phyloP scores from a whole-genome alignment of 1,284 basidiomycete genomes.

The Ustilago bromivora region DNA sequence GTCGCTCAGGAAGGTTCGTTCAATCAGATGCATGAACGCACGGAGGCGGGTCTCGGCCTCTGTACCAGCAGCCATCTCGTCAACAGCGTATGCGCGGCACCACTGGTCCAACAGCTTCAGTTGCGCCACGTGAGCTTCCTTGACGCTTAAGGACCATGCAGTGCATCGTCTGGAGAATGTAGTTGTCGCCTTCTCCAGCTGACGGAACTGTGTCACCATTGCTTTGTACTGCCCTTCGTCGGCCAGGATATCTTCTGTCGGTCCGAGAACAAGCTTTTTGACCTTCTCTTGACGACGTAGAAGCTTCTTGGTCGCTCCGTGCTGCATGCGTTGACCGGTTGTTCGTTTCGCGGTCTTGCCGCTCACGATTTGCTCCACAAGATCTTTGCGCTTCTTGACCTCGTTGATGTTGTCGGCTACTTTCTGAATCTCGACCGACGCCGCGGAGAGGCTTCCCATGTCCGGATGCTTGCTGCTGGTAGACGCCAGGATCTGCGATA shows the following conservation, averaged over 20 bases:
- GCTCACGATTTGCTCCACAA: slow-evolving; percentile 70
- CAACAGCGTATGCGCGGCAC: slow-evolving; percentile 50
- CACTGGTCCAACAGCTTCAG: slow-evolving; percentile 49
- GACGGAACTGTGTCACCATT: slow-evolving; percentile 41
- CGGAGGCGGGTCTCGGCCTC: slow-evolving; percentile 42
- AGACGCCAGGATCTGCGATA: slow-evolving; percentile 76
- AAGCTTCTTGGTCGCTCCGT: slow-evolving; percentile 51
- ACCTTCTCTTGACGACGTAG: slow-evolving; percentile 59
- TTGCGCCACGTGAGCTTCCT: slow-evolving; percentile 47
- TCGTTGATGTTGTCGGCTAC: slow-evolving; percentile 89
- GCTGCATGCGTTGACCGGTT: slow-evolving; percentile 47
- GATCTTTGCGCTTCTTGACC: slow-evolving; percentile 83
- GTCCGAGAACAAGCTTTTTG: slow-evolving; percentile 36
- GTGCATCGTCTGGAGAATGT: slow-evolving; percentile 46
- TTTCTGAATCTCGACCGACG: slow-evolving; percentile 79
- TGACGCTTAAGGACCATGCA: slow-evolving; percentile 48
- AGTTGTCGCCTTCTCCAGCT: slow-evolving; percentile 39
- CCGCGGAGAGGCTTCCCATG: slow-evolving; percentile 76
- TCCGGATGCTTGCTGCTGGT: slow-evolving; percentile 83
- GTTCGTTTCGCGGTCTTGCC: slow-evolving; percentile 41
- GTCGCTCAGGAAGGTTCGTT: slow-evolving; percentile 30
- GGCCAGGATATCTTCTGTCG: slow-evolving; percentile 36
- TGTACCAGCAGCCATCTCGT: slow-evolving; percentile 18
- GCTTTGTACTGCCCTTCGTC: slow-evolving; percentile 50
- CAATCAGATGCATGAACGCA: slow-evolving; percentile 35